Base-by-base conservation (phyloP, 106 monocot genomes). In the Phalaenopsis aphrodite region DNA sequence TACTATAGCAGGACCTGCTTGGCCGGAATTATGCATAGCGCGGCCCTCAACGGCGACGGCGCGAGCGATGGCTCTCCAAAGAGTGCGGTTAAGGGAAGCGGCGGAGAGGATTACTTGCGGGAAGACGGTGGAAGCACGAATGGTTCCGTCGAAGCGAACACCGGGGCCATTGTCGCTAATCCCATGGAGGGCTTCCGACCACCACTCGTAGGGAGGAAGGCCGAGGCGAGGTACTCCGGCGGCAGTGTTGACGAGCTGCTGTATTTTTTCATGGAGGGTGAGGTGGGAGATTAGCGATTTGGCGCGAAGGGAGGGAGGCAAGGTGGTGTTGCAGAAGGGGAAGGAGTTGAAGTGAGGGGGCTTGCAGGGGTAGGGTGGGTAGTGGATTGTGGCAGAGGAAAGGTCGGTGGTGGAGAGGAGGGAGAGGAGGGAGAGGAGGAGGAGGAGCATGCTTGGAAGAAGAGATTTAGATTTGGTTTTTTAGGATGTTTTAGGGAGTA, bases 111-210 rank as follows among this genome's bases (percentile, higher is more conserved):
- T 83, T 77, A 93, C 95, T 84, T 99, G 92, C 56, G 99, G 99
- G 86, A 99, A 99, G 36, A 42, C 43, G 42, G 99, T 95, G 79
- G 93, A 95, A 47, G 92, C 77, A 55, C 46, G 86, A 79, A 97
- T 49, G 75, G 84, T 48, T 67, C 87, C 85, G 78, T 48, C 67
- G 89, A 95, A 95, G 78, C 14, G 17, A 57, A 94, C 89, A 83
- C 97, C 97, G 42, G 94, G 94, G 75, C 97, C 96, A 75, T 91
- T 94, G 81, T 78, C 16, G 80, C 84, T 82, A 80, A 97, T 15
- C 77, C 97, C 97, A 75, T 97, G 97, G 84, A 94, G 91, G 64
- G 97, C 88, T 84, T 97, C 94, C 42, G 94, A 94, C 97, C 97
- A 97, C 97, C 94, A 97, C 68, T 94, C 76, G 88, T 89, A 97